phyloP scores from a whole-genome alignment of 805 yeast genomes.

The Metschnikowia orientalis region DNA sequence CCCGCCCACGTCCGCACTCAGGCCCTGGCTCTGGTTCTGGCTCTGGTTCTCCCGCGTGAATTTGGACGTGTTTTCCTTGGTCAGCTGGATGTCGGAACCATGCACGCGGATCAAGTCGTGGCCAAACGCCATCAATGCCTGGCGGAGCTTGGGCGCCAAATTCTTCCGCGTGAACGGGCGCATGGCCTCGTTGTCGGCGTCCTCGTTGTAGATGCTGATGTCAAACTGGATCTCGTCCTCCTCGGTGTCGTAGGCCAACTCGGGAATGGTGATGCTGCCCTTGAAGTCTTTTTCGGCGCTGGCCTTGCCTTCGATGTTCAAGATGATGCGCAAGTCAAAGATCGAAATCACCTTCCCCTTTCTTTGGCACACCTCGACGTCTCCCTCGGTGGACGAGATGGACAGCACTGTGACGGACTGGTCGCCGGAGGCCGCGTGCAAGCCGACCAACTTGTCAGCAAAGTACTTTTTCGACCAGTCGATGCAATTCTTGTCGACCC shows the following conservation, averaged over 20 bases:
- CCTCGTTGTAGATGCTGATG: slow-evolving; percentile 58
- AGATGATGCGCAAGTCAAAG: slow-evolving; percentile 70
- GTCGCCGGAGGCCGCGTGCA: slow-evolving; percentile 33
- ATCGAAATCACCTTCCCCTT: slow-evolving; percentile 93
- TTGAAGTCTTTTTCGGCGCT: slow-evolving; percentile 33
- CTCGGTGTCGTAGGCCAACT: slow-evolving; percentile 88
- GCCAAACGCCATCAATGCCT: slow-evolving; percentile 62
- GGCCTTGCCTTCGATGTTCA: slow-evolving; percentile 50
- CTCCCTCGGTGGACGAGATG: slow-evolving; percentile 77
- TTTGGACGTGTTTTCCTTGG: slow-evolving; percentile 40
- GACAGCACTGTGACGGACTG: slow-evolving; percentile 34
- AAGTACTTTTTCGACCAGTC: slow-evolving; percentile 86
- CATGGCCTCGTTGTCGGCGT: slow-evolving; percentile 44
- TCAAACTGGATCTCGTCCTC: slow-evolving; percentile 83
- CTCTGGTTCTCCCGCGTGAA: slow-evolving; percentile 48
- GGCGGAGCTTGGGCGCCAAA: slow-evolving; percentile 68
- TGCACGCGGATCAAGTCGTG: slow-evolving; percentile 68
- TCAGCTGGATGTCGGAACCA: slow-evolving; percentile 84
- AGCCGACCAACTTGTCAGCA: slow-evolving; percentile 51
- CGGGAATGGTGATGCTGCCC: slow-evolving; percentile 84
- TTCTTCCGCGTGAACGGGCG: slow-evolving; percentile 46
- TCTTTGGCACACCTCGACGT: slow-evolving; percentile 94
- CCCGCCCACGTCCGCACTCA: too few species aligned
- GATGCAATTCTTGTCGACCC: slow-evolving; percentile 97
- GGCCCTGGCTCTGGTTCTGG: slow-evolving; percentile 1